phyloP scores from a whole-genome alignment of 164 flowering plant species.

The Sextonia rubra region DNA sequence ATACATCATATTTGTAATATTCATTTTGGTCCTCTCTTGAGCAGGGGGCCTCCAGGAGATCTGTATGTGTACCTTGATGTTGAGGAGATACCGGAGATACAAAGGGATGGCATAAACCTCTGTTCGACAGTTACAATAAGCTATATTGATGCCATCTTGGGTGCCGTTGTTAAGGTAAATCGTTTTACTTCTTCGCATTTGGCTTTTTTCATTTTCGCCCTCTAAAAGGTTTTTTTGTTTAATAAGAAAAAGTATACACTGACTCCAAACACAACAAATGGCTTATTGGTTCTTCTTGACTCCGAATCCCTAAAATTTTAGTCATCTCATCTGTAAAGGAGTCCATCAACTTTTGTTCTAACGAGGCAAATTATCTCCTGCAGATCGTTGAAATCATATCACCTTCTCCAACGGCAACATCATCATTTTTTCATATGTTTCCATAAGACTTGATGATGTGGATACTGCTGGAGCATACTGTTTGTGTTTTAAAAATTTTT shows the following conservation, averaged over 20 bases:
- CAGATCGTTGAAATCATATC: not conserved
- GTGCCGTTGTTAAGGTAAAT: conserved; percentile 65
- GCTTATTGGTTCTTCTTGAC: not conserved
- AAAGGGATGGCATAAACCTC: conserved; percentile 96
- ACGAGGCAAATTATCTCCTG: not conserved
- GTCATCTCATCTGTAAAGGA: not conserved
- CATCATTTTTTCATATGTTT: not conserved
- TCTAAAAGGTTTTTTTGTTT: not conserved
- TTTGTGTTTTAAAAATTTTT: not conserved
- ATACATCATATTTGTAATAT: not conserved
- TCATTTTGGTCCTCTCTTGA: not conserved
- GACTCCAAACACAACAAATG: too few species aligned
- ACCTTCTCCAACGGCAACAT: not conserved
- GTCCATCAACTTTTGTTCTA: not conserved
- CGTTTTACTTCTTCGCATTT: not conserved
- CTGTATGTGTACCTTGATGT: conserved; percentile 92
- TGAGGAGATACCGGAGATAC: conserved; percentile 77
- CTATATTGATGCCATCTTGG: conserved; percentile 87
- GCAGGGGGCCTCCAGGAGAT: conserved; percentile 92
- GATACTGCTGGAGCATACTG: not conserved
- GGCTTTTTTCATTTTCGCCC: not conserved
- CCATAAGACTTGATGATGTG: not conserved
- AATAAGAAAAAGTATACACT: not conserved
- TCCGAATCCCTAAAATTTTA: not conserved
- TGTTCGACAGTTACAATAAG: conserved; percentile 61